phyloP scores from a whole-genome alignment of 148 eudicot species.

The Vaccinium darrowii region DNA sequence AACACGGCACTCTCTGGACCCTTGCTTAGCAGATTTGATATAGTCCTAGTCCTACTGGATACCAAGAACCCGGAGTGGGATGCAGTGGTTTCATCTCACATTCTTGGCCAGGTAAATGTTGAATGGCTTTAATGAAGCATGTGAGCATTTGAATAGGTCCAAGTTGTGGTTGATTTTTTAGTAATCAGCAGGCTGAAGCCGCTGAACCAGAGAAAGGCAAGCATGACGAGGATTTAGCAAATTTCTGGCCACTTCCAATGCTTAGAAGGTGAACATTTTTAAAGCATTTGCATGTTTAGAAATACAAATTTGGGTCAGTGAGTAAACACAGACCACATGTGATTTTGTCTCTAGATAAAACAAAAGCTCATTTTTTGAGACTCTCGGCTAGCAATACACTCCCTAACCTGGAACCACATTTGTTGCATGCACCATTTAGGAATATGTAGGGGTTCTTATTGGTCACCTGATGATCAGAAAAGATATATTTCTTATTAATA shows the following conservation, averaged over 20 bases:
- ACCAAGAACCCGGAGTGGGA: slow-evolving; percentile 98
- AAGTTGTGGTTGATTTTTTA: slow-evolving; percentile 1
- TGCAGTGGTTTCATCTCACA: slow-evolving; percentile 93
- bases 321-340: neutral
- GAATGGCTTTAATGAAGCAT: slow-evolving; percentile 1
- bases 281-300: neutral
- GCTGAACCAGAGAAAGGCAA: slow-evolving; percentile 32
- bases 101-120: slow-evolving; percentile 61
- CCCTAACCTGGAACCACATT: neutral
- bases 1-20: slow-evolving; percentile 97
- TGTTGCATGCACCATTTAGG: neutral
- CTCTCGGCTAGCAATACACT: neutral
- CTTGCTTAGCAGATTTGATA: slow-evolving; percentile 89
- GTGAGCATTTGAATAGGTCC: slow-evolving; percentile 1
- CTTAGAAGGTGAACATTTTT: slow-evolving; percentile 52
- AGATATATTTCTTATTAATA: neutral
- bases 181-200: slow-evolving; percentile 33
- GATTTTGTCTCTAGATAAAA: neutral
- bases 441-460: neutral
- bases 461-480: neutral
- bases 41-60: slow-evolving; percentile 86
- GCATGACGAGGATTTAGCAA: slow-evolving; percentile 49
- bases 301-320: neutral
- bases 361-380: neutral
- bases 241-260: slow-evolving; percentile 76